Evolutionary conservation across 2,329 filamentous ascomycete genomes (phyloP), one percentile per base, ranked within the genome.

Genomic region (Fusarium sp.): DNA sequence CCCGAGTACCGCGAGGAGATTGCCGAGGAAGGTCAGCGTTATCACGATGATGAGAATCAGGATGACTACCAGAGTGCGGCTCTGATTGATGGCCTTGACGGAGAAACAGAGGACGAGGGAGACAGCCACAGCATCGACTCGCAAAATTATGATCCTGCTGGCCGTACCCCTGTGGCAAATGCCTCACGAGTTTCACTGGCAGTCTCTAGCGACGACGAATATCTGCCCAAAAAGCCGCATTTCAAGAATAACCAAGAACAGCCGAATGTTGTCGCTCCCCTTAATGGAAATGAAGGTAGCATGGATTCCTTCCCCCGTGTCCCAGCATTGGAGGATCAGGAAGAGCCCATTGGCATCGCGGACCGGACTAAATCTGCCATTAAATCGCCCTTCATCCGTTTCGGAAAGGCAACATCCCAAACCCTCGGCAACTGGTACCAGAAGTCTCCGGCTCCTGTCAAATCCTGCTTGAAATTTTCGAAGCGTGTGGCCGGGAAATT

Each of bases 241-340:
- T 41, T 71, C 10, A 77, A 75, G 35, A 74, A 74, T 42, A 71
- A 78, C 10, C 75, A 75, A 26, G 78, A 77, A 63, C 75, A 79
- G 13, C 70, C 69, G 33, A 70, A 71, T 17, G 72, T 80, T 33
- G 77, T 80, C 38, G 64, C 63, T 12, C 66, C 66, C n/a, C 77
- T 78, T 49, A 83, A 70, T 71, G 76, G 80, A 47, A 78, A 79
- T 62, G 79, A 79, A 7, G 87, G 88, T 49, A 85, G 90, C 70
- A 91, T 93, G 22, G 86, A 90, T 61, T 89, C 88, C 3, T 93
- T 94, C 79, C 89, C 90, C 38, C 86, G 84, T 51, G 87, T 90
- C 74, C 84, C 83, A 45, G 85, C 82, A 63, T 75, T 79, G 59
- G 82, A 85, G 31, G 85, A 86, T 42, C 77, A 79, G 35, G 78